phyloP scores from a whole-genome alignment of 2,329 filamentous ascomycete species.

The Exophiala oligosperma region DNA sequence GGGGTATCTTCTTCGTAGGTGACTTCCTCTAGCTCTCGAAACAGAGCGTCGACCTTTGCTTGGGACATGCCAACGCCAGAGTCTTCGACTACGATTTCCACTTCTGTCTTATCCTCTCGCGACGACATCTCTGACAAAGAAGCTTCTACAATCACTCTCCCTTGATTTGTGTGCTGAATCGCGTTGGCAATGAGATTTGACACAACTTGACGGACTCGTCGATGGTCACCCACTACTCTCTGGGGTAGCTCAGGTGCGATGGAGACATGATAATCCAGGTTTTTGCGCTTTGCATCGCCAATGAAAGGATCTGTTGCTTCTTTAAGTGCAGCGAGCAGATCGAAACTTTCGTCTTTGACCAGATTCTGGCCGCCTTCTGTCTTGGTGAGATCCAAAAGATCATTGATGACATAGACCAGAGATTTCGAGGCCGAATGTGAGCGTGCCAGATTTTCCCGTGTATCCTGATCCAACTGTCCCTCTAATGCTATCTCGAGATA shows the following conservation, averaged over 20 bases:
- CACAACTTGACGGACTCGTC: slow-evolving; percentile 77
- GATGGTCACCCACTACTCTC: slow-evolving; percentile 74
- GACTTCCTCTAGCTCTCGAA: slow-evolving; percentile 68
- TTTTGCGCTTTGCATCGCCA: slow-evolving; percentile 73
- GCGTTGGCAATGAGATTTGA: slow-evolving; percentile 84
- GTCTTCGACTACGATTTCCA: slow-evolving; percentile 76
- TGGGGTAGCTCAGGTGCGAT: slow-evolving; percentile 68
- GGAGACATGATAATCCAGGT: slow-evolving; percentile 67
- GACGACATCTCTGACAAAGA: slow-evolving; percentile 52
- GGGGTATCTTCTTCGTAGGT: slow-evolving; percentile 59
- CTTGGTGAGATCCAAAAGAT: slow-evolving; percentile 84
- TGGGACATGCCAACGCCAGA: slow-evolving; percentile 67
- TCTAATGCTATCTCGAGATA: slow-evolving; percentile 90
- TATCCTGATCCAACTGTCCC: slow-evolving; percentile 75
- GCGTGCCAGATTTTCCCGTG: slow-evolving; percentile 76
- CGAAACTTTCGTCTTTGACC: slow-evolving; percentile 77
- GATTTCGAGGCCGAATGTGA: slow-evolving; percentile 92
- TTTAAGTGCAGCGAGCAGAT: slow-evolving; percentile 68
- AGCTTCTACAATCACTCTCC: slow-evolving; percentile 69
- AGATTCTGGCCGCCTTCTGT: slow-evolving; percentile 78
- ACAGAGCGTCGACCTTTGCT: slow-evolving; percentile 59
- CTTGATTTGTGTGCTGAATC: slow-evolving; percentile 70
- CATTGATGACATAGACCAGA: slow-evolving; percentile 90
- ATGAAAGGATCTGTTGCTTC: slow-evolving; percentile 76
- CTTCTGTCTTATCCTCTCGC: slow-evolving; percentile 51